Evolutionary conservation across 2,329 filamentous ascomycete species (phyloP), one percentile per base, ranked within the genome.

Genomic region (Verticillium klebahnii): DNA sequence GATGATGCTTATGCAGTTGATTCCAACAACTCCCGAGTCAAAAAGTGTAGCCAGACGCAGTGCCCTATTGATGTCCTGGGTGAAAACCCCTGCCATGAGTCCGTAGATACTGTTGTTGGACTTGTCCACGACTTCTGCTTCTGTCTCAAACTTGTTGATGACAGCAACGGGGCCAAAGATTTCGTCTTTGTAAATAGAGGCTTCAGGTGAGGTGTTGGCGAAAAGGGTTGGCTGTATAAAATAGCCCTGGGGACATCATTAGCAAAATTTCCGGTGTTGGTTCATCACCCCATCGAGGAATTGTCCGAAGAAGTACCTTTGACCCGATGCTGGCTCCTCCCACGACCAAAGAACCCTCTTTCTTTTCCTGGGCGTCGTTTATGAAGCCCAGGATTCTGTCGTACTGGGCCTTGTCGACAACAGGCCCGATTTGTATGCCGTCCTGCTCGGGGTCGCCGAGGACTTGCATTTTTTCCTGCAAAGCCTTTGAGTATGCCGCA

Each of bases 21-120:
- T 83, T 77, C 87, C 89, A 3, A 91, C 87, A 82, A 89, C 89
- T 36, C 89, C 89, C 12, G 85, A 82, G 71, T 90, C 86, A 56
- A 91, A 77, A 57, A 79, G 77, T 2, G 79, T 75, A 2, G 80
- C 77, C 2, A 85, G 73, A 1, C 82, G 78, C 69, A 85, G 82
- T 2, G 86, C 88, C 66, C 82, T 83, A 67, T 84, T 83, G 68
- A 91, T 84, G 69, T 90, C 83, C 67, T 84, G 77, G 0, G 85
- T 89, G 70, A 88, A 89, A 2, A 89, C 78, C 0, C 71, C 72
- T 2, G 78, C 77, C 66, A 82, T 74, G 1, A 78, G 69, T 1
- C 74, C 74, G 59, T 65, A 86, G 6, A 77, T 77, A 1, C 79
- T 81, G 69, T 85, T 79, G 68, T 87, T 87, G 14, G 84, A 82